These are phyloP conservation scores for Pyracantha coccinea DNA, from an alignment of 331 rosid genomes.

Conservation along the genomic window DNA sequence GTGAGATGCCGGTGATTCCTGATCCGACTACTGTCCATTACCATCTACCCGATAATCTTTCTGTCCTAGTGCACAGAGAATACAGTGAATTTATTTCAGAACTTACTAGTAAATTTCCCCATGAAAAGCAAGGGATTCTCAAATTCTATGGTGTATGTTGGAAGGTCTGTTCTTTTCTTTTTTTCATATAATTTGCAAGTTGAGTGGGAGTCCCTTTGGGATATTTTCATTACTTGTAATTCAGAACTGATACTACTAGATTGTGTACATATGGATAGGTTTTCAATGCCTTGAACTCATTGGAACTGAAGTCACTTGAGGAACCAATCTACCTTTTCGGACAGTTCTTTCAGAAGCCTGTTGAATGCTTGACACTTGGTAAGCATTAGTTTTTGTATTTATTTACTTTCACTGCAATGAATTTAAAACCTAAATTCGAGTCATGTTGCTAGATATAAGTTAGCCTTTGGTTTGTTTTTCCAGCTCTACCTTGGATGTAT, in stretches of 20 bases:
- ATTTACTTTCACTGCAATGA: not conserved
- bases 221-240: slow-evolving; percentile 23
- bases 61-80: slow-evolving; percentile 80
- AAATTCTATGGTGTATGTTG: slow-evolving; percentile 87
- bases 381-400: not conserved
- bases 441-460: not conserved
- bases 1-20: slow-evolving; percentile 80
- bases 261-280: slow-evolving; percentile 42
- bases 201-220: slow-evolving; percentile 30
- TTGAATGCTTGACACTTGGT: slow-evolving; percentile 21
- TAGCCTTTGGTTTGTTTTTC: not conserved
- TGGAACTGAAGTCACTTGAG: slow-evolving; percentile 93
- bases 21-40: slow-evolving; percentile 97
- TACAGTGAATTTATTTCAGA: slow-evolving; percentile 65
- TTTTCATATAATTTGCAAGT: slow-evolving; percentile 22
- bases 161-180: slow-evolving; percentile 51
- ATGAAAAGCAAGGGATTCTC: slow-evolving; percentile 82
- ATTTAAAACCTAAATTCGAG: not conserved
- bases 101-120: slow-evolving; percentile 56
- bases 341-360: slow-evolving; percentile 43
- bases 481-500: not conserved
- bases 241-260: slow-evolving; percentile 15
- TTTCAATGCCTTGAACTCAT: slow-evolving; percentile 84
- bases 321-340: slow-evolving; percentile 96
- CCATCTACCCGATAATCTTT: slow-evolving; percentile 72